A percentile compares a stretch with the other conserved stretches of the same genome.
Conservation (phyloP, 305 asterid species). For the Fraxinus platypoda region DNA sequence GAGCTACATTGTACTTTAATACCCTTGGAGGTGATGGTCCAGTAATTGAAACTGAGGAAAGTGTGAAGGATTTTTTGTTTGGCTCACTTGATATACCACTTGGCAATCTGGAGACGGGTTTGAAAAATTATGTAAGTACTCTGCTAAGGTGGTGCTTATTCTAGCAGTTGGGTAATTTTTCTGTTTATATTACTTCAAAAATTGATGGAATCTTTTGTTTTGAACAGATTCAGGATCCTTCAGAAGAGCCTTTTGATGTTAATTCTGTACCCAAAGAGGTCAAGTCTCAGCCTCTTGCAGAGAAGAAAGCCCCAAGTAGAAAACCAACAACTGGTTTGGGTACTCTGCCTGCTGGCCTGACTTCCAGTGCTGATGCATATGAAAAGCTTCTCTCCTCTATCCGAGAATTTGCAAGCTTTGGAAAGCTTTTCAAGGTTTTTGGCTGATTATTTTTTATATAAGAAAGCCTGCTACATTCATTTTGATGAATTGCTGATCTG, state of each 20-base stretch:
- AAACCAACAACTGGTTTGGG: constrained; percentile 67
- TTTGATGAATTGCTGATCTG: constrained; percentile 24
- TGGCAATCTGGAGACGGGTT: constrained; percentile 73
- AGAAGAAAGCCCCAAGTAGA: constrained; percentile 83
- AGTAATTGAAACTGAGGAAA: constrained; percentile 78
- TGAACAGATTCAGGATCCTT: constrained; percentile 57
- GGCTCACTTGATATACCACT: constrained; percentile 83
- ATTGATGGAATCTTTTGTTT: constrained; percentile 15
- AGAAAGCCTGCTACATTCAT: not conserved
- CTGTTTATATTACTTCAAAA: constrained; percentile 11
- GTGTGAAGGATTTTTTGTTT: constrained; percentile 78
- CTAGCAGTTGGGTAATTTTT: constrained; percentile 11
- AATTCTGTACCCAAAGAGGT: constrained; percentile 79
- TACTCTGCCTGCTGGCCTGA: constrained; percentile 65
- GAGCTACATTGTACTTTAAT: constrained; percentile 89
- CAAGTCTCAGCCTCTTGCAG: constrained; percentile 59
- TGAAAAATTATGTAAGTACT: constrained; percentile 74
- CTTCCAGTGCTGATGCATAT: constrained; percentile 72
- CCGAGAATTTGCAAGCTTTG: constrained; percentile 74
- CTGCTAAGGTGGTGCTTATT: constrained; percentile 1
- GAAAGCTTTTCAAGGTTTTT: constrained; percentile 88
- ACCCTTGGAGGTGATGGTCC: constrained; percentile 88
- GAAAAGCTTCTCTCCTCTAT: constrained; percentile 67
- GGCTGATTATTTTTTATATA: not conserved
- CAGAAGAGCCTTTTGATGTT: constrained; percentile 79